Base-by-base conservation (phyloP, 106 monocot genomes). In the Alisma plantagoaquatica region DNA sequence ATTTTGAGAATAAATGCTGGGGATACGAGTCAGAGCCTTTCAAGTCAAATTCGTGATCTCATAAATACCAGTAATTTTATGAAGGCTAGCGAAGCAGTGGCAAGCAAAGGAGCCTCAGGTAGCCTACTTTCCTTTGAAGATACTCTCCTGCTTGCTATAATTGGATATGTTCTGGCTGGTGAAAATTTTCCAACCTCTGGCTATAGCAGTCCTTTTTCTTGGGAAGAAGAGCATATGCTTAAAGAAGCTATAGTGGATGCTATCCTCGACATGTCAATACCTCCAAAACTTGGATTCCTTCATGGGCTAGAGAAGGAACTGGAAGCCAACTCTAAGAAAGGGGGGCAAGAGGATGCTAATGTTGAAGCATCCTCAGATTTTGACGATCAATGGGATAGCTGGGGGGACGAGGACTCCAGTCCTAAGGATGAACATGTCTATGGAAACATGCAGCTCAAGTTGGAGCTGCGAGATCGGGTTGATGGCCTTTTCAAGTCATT, bases 91-190 rank as follows among this genome's bases (percentile, higher is more conserved):
- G 55, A 65, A 31, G 54, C 53, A 3, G 4, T 49, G 29, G 51
- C 33, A 42, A 55, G 27, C 18, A 35, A 0, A 0, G 60, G 43
- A 49, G 42, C 77, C 63, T 54, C 65, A 14, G 48, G 60, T 32
- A 46, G 70, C 53, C 75, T 86, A 57, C 75, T 98, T 33, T 78
- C 82, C 56, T 79, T 98, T 51, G 73, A 90, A 61, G 98, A 90
- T 65, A 74, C 71, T 4, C 60, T 98, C 31, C 85, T 98, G 62
- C 82, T 98, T 53, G 74, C 82, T 31, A 46, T 79, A 46, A 55
- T 72, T 49, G 98, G 98, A 52, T 98, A 86, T 70, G 79, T 98
- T 59, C 79, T 98, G 63, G 89, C 90, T 49, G 89, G 96, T 42
- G 85, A 79, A 67, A 82, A 72, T 62, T 90, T 90, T 43, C 78